Evolutionary conservation across 331 rosid genomes (phyloP).

Genomic region (Prunus yedoensis): DNA sequence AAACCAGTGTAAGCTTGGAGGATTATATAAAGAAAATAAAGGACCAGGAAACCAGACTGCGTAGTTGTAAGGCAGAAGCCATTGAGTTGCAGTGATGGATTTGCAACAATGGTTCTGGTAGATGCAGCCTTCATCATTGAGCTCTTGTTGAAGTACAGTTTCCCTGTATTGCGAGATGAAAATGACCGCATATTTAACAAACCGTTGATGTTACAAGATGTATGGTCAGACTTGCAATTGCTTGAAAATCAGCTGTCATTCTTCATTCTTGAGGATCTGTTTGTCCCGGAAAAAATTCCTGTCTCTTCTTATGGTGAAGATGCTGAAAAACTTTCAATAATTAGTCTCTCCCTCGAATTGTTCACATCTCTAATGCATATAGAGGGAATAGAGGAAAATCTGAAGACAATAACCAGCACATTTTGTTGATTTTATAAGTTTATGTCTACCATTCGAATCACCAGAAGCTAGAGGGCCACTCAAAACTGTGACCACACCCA

Average conservation of each 20-base stretch:
- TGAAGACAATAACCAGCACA: not conserved
- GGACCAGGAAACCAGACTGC: not conserved
- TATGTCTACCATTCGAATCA: not conserved
- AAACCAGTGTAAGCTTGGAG: not conserved
- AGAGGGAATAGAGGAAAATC: not conserved
- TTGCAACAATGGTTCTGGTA: conserved; percentile 19
- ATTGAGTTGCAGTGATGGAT: conserved; percentile 7
- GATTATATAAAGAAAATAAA: not conserved
- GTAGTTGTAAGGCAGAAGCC: conserved; percentile 22
- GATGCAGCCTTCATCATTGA: conserved; percentile 27
- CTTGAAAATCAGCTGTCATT: conserved; percentile 41
- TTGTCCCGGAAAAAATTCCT: not conserved
- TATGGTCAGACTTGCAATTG: conserved; percentile 18
- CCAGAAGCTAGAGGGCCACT: not conserved
- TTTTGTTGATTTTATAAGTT: conserved; percentile 22
- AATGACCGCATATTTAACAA: conserved; percentile 16
- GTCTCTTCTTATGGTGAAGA: not conserved
- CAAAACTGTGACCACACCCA: conserved; percentile 8
- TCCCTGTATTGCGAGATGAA: not conserved
- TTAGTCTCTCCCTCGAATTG: not conserved
- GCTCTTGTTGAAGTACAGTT: not conserved
- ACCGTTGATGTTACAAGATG: not conserved
- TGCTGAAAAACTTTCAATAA: not conserved
- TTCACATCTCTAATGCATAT: conserved; percentile 7
- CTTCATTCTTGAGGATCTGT: conserved; percentile 27